These are phyloP conservation scores for Actinomortierella wolfii DNA, from an alignment of 371 early-diverging fungal genomes.

Conservation along the genomic window DNA sequence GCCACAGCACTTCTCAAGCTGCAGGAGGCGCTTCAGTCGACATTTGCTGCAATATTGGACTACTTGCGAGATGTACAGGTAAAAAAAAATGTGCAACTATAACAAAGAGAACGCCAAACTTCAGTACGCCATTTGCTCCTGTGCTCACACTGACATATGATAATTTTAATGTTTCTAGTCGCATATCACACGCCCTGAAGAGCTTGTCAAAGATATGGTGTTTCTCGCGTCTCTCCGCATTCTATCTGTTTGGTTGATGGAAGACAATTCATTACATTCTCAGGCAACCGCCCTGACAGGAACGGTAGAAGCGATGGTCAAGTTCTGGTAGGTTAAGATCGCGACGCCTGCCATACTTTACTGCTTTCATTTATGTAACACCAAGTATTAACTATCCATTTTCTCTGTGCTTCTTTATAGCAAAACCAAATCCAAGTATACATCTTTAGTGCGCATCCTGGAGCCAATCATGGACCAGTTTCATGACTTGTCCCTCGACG, in stretches of 20 bases:
- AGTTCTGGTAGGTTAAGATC: constrained; percentile 13
- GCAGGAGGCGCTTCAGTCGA: constrained; percentile 29
- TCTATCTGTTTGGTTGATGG: constrained; percentile 31
- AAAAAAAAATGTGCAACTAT: no score
- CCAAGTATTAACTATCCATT: neutral
- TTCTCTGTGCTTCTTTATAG: constrained; percentile 8
- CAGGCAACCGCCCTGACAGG: constrained; percentile 18
- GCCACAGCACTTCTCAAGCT: constrained; percentile 33
- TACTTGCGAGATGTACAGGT: constrained; percentile 41
- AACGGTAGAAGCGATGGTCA: constrained; percentile 22
- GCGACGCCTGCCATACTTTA: neutral
- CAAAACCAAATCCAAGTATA: constrained; percentile 20
- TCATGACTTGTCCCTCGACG: constrained; percentile 18
- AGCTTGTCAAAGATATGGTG: constrained; percentile 19
- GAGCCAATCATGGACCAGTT: constrained; percentile 30
- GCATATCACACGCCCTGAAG: constrained; percentile 9
- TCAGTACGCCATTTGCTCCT: no score
- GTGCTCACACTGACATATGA: neutral
- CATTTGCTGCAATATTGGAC: constrained; percentile 31
- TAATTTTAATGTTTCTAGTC: constrained; percentile 2
- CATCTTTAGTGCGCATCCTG: constrained; percentile 19
- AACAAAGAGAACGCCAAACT: no score
- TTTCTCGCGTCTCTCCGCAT: constrained; percentile 36
- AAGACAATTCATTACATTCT: constrained; percentile 36
- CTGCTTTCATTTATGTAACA: neutral